Percentiles rank a stretch among this genome's conserved stretches.
Conservation (phyloP, 441 rosid species). For the Adansonia gregorii region DNA sequence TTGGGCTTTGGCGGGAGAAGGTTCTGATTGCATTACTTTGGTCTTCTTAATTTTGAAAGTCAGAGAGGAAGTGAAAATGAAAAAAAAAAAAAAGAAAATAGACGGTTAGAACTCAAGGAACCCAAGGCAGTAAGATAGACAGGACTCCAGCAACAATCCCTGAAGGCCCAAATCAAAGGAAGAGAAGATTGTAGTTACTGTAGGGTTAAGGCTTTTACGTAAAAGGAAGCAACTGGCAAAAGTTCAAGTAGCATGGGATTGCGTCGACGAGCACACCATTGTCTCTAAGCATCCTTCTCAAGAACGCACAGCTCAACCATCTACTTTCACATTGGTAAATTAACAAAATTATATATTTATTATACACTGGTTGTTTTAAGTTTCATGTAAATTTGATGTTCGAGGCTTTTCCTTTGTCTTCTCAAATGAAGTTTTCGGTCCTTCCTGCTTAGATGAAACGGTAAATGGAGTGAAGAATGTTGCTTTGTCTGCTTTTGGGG, state of each 20-base stretch:
- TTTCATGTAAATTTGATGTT: background rate
- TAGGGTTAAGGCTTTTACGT: constrained; percentile 85
- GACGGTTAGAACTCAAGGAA: constrained; percentile 79
- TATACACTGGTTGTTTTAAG: background rate
- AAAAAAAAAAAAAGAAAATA: too few species aligned
- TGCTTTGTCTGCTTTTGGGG: constrained; percentile 88
- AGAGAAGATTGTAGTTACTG: constrained; percentile 96
- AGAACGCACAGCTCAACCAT: constrained; percentile 76
- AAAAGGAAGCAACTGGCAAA: constrained; percentile 83
- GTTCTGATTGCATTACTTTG: constrained; percentile 12
- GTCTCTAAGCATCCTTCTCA: constrained; percentile 69
- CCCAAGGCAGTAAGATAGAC: constrained; percentile 77
- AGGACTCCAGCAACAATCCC: constrained; percentile 76
- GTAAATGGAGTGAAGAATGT: constrained; percentile 97
- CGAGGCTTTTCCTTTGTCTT: background rate
- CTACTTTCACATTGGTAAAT: constrained; percentile 82
- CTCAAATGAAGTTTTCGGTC: constrained; percentile 94
- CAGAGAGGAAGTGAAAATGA: background rate
- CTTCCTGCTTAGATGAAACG: constrained; percentile 64
- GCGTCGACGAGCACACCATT: constrained; percentile 80
- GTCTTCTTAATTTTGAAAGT: constrained; percentile 8
- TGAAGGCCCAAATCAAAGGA: constrained; percentile 80
- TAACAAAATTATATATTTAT: background rate
- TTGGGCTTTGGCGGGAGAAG: constrained; percentile 31
- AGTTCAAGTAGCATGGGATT: constrained; percentile 95